A percentile compares a stretch with the other conserved stretches of the same genome.
Conservation (phyloP, 2,329 filamentous ascomycete species). For the Sclerotinia borealis region DNA sequence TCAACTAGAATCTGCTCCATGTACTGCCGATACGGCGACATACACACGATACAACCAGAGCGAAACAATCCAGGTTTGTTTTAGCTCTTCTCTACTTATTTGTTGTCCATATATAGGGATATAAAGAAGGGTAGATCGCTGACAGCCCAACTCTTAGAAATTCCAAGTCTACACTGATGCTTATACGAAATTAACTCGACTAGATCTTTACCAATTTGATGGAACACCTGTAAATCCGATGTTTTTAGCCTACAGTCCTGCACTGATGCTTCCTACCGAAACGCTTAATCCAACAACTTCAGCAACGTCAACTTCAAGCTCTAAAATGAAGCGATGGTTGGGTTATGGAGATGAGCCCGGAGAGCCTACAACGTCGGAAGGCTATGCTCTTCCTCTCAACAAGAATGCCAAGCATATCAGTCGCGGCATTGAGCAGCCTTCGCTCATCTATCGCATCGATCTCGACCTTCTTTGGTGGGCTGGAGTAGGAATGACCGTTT, state of each 20-base stretch:
- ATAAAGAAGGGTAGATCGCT: not conserved
- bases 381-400: conserved; percentile 25
- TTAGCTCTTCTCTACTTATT: not conserved
- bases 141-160: conserved; percentile 25
- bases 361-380: conserved; percentile 34
- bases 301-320: conserved; percentile 32
- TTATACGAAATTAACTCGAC: conserved; percentile 55
- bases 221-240: conserved; percentile 61
- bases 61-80: conserved; percentile 53
- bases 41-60: conserved; percentile 64
- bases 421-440: conserved; percentile 18
- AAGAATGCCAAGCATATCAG: conserved; percentile 30
- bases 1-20: conserved; percentile 60
- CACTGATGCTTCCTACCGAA: conserved; percentile 63
- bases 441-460: conserved; percentile 24
- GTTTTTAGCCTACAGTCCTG: conserved; percentile 57
- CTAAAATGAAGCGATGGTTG: conserved; percentile 34
- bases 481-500: conserved; percentile 31
- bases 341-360: conserved; percentile 25
- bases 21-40: conserved; percentile 43
- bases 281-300: conserved; percentile 53
- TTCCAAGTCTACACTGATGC: conserved; percentile 44
- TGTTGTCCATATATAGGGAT: not conserved
- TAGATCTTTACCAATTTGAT: conserved; percentile 59
- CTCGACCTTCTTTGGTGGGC: conserved; percentile 31